A percentile compares a stretch with the other conserved stretches of the same genome.
phyloP scores from a whole-genome alignment of 345 rosid species.

The Bruguiera parviflora region DNA sequence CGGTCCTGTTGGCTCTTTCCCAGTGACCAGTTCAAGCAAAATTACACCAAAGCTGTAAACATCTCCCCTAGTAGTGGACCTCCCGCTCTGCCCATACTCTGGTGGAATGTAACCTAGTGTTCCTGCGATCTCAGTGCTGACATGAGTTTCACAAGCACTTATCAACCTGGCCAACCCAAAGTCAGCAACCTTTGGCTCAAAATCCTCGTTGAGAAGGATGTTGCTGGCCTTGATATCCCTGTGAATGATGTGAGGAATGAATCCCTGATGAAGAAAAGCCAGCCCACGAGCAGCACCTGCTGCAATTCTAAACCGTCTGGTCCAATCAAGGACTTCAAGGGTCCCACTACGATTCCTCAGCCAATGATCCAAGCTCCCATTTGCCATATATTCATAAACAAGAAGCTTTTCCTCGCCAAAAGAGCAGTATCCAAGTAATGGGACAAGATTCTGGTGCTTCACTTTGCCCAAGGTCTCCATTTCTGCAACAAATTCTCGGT shows the following conservation, averaged over 20 bases:
- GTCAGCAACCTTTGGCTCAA: conserved; percentile 87
- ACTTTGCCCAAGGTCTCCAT: conserved; percentile 96
- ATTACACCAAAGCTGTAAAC: conserved; percentile 93
- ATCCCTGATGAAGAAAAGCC: conserved; percentile 82
- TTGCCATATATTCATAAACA: conserved; percentile 84
- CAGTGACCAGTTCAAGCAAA: conserved; percentile 74
- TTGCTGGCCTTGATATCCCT: conserved; percentile 91
- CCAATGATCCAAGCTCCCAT: conserved; percentile 89
- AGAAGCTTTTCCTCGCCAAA: conserved; percentile 81
- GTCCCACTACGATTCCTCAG: conserved; percentile 62
- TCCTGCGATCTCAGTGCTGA: conserved; percentile 79
- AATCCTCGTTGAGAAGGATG: conserved; percentile 62
- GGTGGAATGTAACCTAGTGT: conserved; percentile 92
- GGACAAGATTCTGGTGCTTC: conserved; percentile 81
- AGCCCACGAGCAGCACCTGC: conserved; percentile 76
- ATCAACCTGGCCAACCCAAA: conserved; percentile 85
- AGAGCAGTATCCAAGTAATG: conserved; percentile 86
- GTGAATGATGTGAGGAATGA: conserved; percentile 89
- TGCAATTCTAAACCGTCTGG: conserved; percentile 69
- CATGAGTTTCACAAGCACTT: conserved; percentile 92
- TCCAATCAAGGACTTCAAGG: conserved; percentile 69
- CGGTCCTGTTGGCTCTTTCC: conserved; percentile 93
- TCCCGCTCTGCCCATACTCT: conserved; percentile 84
- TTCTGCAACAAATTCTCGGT: conserved; percentile 86
- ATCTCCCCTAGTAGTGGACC: conserved; percentile 77